phyloP scores from a whole-genome alignment of 306 rosid species.

The Begonia peltatifolia region DNA sequence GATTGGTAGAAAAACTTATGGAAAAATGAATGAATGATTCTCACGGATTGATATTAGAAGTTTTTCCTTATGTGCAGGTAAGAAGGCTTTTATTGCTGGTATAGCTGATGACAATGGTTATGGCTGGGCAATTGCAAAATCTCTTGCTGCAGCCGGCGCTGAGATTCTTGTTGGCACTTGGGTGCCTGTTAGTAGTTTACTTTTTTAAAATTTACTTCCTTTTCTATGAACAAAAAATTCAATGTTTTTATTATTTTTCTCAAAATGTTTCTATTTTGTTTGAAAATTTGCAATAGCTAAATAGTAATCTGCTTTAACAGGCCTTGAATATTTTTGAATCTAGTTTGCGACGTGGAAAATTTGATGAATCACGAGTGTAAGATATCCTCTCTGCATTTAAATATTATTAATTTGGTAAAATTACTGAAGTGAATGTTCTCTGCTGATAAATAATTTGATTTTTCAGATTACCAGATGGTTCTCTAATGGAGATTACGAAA shows the following conservation, averaged over 20 bases:
- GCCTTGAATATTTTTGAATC: constrained; percentile 89
- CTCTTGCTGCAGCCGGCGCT: constrained; percentile 94
- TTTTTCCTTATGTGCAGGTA: constrained; percentile 33
- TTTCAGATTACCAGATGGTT: constrained; percentile 77
- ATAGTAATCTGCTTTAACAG: constrained; percentile 23
- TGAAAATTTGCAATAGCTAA: not conserved
- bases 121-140: constrained; percentile 95
- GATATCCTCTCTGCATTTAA: constrained; percentile 6
- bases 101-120: constrained; percentile 90
- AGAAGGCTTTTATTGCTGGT: constrained; percentile 89
- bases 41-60: not conserved
- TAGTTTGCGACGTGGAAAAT: constrained; percentile 80
- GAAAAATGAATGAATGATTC: not conserved
- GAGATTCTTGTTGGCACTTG: constrained; percentile 91
- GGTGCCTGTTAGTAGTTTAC: constrained; percentile 68
- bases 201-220: not conserved
- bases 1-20: not conserved
- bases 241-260: constrained; percentile 1
- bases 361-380: constrained; percentile 72
- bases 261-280: constrained; percentile 2
- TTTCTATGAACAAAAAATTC: not conserved
- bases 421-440: not conserved
- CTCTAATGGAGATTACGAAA: constrained; percentile 72
- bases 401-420: constrained; percentile 2
- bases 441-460: constrained; percentile 14